Percentiles rank a stretch among this genome's conserved stretches.
phyloP scores from a whole-genome alignment of 371 early-diverging fungal species.

The Mucor racemosus region DNA sequence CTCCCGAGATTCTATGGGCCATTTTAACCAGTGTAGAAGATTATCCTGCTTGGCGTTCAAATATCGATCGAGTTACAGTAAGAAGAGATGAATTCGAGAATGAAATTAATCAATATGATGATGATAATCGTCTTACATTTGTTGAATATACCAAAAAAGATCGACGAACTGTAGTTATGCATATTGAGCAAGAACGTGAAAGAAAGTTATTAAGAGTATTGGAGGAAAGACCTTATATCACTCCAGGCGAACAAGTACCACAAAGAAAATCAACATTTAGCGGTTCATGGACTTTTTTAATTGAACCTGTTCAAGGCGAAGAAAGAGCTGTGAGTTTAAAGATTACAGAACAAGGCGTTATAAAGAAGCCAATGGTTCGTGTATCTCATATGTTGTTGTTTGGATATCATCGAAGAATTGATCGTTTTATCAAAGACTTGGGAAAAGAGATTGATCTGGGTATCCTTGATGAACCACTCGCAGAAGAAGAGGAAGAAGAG shows the following conservation, averaged over 20 bases:
- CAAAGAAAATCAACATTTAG: conserved; percentile 32
- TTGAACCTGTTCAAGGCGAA: conserved; percentile 26
- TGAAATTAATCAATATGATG: conserved; percentile 28
- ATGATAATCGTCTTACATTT: conserved; percentile 28
- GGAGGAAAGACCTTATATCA: conserved; percentile 33
- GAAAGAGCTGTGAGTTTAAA: conserved; percentile 25
- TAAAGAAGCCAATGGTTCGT: conserved; percentile 48
- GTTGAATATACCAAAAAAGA: conserved; percentile 40
- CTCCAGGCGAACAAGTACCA: conserved; percentile 28
- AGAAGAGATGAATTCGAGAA: conserved; percentile 23
- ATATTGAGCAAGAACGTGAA: conserved; percentile 40
- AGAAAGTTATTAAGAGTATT: conserved; percentile 41
- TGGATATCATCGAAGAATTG: conserved; percentile 50
- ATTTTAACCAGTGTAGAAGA: conserved; percentile 41
- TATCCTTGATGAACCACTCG: conserved; percentile 10
- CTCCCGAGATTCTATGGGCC: conserved; percentile 40
- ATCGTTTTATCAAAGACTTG: conserved; percentile 49
- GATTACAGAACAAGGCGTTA: conserved; percentile 51
- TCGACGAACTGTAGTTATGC: conserved; percentile 32
- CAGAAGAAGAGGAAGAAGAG: conserved; percentile 10
- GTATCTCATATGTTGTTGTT: conserved; percentile 41
- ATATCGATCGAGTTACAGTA: conserved; percentile 32
- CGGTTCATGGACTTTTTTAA: conserved; percentile 39
- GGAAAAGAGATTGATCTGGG: conserved; percentile 20
- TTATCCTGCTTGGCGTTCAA: conserved; percentile 46